Percentiles rank a stretch among this genome's conserved stretches.
Evolutionary conservation across 2,329 filamentous ascomycete genomes (phyloP).

Genomic region (Diaporthe helianthi): DNA sequence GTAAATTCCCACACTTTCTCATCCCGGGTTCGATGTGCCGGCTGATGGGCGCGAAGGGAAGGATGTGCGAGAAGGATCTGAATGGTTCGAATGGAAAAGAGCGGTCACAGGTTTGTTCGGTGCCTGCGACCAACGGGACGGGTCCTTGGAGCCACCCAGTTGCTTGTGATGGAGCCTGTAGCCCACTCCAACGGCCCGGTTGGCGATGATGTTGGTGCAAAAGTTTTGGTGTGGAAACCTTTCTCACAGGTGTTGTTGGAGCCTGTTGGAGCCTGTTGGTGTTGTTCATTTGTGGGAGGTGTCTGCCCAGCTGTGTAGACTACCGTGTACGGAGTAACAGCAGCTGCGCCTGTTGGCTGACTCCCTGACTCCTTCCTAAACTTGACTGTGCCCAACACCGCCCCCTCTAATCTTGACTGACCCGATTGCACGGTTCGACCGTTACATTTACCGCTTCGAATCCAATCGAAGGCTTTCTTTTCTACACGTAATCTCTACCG

Average conservation of each 20-base stretch:
- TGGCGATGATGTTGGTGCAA: not conserved
- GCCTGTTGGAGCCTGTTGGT: too few species aligned
- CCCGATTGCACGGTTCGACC: not conserved
- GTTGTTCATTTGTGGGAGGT: too few species aligned
- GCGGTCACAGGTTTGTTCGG: slow-evolving; percentile 29
- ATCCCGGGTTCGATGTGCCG: slow-evolving; percentile 8
- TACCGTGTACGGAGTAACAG: too few species aligned
- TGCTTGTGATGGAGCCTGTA: not conserved
- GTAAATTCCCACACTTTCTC: too few species aligned
- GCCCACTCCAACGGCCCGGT: not conserved
- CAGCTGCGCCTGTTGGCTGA: too few species aligned
- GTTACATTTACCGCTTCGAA: slow-evolving; percentile 2
- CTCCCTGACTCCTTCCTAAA: too few species aligned
- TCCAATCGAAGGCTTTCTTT: not conserved
- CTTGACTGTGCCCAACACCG: not conserved
- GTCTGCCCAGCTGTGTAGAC: too few species aligned
- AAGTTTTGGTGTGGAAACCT: not conserved
- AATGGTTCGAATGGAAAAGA: slow-evolving; percentile 22
- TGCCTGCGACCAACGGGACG: slow-evolving; percentile 1
- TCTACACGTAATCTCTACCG: too few species aligned
- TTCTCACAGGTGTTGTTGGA: too few species aligned
- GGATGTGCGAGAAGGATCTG: not conserved
- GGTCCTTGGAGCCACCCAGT: too few species aligned
- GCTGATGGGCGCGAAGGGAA: slow-evolving; percentile 3
- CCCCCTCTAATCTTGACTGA: not conserved